phyloP scores from a whole-genome alignment of 805 yeast species.

The Nakazawaea siamensis region DNA sequence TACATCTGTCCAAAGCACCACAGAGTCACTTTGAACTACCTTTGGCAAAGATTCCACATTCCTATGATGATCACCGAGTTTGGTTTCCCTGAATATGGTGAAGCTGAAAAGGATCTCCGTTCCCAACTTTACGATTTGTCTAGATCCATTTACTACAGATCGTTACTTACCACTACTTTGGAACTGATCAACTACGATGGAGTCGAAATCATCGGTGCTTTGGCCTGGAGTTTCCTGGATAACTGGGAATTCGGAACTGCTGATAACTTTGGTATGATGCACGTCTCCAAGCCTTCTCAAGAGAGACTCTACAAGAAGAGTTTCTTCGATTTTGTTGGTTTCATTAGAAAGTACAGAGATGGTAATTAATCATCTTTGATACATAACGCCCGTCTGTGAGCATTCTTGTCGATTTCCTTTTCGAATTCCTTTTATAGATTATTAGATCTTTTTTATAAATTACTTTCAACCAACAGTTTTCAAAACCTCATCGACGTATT shows the following conservation, averaged over 20 bases:
- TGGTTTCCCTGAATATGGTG: constrained; percentile 26
- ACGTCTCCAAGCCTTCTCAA: constrained; percentile 21
- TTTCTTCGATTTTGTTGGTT: constrained; percentile 7
- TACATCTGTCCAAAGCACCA: constrained; percentile 19
- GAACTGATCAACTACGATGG: constrained; percentile 19
- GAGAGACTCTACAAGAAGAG: constrained; percentile 19
- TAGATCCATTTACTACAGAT: constrained; percentile 23
- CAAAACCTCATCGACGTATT: constrained; percentile 6
- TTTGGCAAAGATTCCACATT: constrained; percentile 18
- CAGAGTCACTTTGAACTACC: constrained; percentile 20
- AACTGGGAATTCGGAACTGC: constrained; percentile 25
- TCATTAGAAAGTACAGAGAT: constrained; percentile 5
- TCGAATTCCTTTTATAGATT: too few species aligned
- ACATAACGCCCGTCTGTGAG: too few species aligned
- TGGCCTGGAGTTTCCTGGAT: constrained; percentile 26
- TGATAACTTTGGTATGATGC: constrained; percentile 20
- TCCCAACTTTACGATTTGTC: constrained; percentile 22
- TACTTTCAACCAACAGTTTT: constrained; percentile 3
- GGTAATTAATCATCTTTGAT: too few species aligned
- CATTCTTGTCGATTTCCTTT: too few species aligned
- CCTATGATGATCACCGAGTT: constrained; percentile 25
- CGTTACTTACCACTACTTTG: constrained; percentile 20
- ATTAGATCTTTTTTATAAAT: too few species aligned
- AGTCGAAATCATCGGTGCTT: constrained; percentile 22
- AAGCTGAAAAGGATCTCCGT: constrained; percentile 17